A percentile compares a stretch with the other conserved stretches of the same genome.
These are phyloP conservation scores for Scheffersomyces ergatensis DNA, from an alignment of 805 yeast genomes.

Conservation along the genomic window DNA sequence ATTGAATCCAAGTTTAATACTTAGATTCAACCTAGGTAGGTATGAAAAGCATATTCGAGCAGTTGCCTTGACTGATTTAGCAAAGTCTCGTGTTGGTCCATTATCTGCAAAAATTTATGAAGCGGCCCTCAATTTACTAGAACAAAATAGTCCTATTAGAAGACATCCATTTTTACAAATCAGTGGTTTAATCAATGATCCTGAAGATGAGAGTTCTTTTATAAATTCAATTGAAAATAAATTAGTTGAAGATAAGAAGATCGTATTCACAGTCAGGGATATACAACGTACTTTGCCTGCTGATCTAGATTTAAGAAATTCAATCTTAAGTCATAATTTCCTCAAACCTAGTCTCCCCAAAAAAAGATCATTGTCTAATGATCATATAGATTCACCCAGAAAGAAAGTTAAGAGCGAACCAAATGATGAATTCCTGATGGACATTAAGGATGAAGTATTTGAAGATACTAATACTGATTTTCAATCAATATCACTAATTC, in stretches of 20 bases:
- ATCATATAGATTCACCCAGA: constrained; percentile 11
- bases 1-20: constrained; percentile 48
- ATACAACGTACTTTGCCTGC: constrained; percentile 35
- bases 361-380: constrained; percentile 14
- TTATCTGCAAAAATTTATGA: constrained; percentile 65
- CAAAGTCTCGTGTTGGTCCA: constrained; percentile 66
- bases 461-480: constrained; percentile 16
- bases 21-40: constrained; percentile 63
- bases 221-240: constrained; percentile 28
- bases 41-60: constrained; percentile 68
- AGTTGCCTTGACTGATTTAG: constrained; percentile 58
- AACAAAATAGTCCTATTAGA: constrained; percentile 48
- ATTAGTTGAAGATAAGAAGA: constrained; percentile 32
- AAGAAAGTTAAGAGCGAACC: constrained; percentile 22
- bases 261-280: constrained; percentile 34
- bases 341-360: constrained; percentile 28
- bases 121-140: constrained; percentile 55
- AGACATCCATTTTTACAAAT: constrained; percentile 42
- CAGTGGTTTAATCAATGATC: constrained; percentile 50
- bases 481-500: constrained; percentile 36
- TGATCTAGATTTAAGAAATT: constrained; percentile 42
- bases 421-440: constrained; percentile 18
- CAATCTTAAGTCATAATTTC: constrained; percentile 42
- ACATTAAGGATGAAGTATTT: neutral
- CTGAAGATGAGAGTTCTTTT: constrained; percentile 33